phyloP scores from a whole-genome alignment of 352 stramenopile genomes.

The Phytophthora uliginosa region DNA sequence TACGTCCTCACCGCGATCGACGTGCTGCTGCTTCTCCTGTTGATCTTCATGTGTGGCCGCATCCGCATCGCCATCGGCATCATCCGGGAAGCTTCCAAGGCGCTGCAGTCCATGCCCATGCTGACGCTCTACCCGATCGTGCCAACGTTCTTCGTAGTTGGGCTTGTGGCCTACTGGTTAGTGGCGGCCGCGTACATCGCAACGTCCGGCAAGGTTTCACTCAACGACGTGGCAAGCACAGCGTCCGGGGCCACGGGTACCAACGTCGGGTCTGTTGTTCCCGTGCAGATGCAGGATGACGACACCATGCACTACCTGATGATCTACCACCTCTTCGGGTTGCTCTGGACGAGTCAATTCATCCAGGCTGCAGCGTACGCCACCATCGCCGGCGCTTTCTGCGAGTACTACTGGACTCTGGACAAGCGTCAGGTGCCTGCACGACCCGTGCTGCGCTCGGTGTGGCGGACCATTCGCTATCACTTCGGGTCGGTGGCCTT shows the following conservation, averaged over 20 bases:
- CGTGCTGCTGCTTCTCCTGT: slow-evolving; percentile 66
- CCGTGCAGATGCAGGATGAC: slow-evolving; percentile 60
- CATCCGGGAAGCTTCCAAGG: slow-evolving; percentile 88
- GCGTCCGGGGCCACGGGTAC: slow-evolving; percentile 31
- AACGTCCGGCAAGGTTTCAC: slow-evolving; percentile 63
- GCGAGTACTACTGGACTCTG: slow-evolving; percentile 91
- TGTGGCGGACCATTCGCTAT: slow-evolving; percentile 77
- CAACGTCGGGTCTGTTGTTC: slow-evolving; percentile 27
- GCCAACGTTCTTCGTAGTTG: slow-evolving; percentile 72
- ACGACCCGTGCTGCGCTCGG: slow-evolving; percentile 62
- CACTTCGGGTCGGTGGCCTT: slow-evolving; percentile 92
- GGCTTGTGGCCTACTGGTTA: slow-evolving; percentile 81
- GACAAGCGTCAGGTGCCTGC: slow-evolving; percentile 71
- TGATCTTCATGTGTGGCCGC: slow-evolving; percentile 86
- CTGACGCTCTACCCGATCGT: slow-evolving; percentile 84
- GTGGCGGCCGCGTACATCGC: slow-evolving; percentile 84
- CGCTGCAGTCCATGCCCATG: slow-evolving; percentile 81
- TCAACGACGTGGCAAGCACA: slow-evolving; percentile 54
- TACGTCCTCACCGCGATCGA: slow-evolving; percentile 81
- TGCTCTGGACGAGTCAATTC: slow-evolving; percentile 91
- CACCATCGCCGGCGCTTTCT: slow-evolving; percentile 83
- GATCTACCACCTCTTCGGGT: slow-evolving; percentile 87
- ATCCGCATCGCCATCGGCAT: slow-evolving; percentile 91
- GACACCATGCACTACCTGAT: slow-evolving; percentile 82
- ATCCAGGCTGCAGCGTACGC: slow-evolving; percentile 82